Conservation (phyloP, 257 asterid genomes). For the Solanum pimpinellifolium region DNA sequence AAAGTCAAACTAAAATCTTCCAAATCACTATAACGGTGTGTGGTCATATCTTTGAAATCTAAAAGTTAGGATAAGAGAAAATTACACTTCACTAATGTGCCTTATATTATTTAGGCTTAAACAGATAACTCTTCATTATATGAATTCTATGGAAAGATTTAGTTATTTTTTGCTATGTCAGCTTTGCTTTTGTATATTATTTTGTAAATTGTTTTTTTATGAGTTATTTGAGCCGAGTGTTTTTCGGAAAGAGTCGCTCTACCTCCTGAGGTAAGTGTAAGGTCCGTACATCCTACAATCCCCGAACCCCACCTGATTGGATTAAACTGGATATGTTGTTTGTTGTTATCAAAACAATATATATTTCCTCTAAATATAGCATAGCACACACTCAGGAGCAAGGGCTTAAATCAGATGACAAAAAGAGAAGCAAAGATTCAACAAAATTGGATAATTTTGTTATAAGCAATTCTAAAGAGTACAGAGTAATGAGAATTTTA, state of each 20-base stretch:
- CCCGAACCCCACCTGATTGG: background rate
- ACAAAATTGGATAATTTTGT: background rate
- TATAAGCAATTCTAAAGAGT: background rate
- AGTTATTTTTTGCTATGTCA: background rate
- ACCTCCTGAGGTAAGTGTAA: background rate
- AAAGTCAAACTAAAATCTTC: background rate
- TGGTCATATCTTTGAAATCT: background rate
- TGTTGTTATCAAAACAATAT: background rate
- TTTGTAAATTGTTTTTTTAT: background rate
- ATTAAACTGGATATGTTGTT: background rate
- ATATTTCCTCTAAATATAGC: background rate
- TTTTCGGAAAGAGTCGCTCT: background rate
- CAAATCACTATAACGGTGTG: background rate
- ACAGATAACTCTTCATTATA: background rate
- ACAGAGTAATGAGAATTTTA: background rate
- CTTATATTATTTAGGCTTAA: background rate
- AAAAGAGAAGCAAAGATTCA: background rate
- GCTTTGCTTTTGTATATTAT: background rate
- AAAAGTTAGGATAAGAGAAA: background rate
- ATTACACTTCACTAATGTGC: background rate
- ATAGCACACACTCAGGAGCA: background rate
- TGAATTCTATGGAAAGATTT: background rate
- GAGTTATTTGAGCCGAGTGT: background rate
- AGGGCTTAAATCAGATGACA: background rate
- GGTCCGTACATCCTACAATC: background rate